These are phyloP conservation scores for Dalbergia oliveri DNA, from an alignment of 306 rosid species.

Conservation along the genomic window DNA sequence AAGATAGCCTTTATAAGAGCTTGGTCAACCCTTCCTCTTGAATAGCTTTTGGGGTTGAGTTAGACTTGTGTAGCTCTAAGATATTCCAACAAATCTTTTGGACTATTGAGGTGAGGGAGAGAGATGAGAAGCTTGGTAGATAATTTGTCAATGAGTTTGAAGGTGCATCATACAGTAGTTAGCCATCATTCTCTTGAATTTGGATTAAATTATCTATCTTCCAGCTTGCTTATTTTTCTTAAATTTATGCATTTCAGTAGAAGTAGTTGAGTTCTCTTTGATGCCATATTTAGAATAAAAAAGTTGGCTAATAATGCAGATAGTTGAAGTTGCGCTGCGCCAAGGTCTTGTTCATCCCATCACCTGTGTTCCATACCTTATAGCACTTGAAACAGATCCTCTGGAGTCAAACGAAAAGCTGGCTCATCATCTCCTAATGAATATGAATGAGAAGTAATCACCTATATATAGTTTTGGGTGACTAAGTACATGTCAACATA, in stretches of 20 bases:
- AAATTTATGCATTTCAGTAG: slow-evolving; percentile 14
- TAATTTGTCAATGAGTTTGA: slow-evolving; percentile 22
- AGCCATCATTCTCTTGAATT: slow-evolving; percentile 13
- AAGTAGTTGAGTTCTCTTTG: slow-evolving; percentile 8
- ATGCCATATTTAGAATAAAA: slow-evolving; percentile 12
- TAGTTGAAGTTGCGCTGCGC: slow-evolving; percentile 94
- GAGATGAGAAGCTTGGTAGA: slow-evolving; percentile 26
- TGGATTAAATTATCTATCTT: slow-evolving; percentile 30
- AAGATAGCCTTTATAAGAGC: too few relatives aligned
- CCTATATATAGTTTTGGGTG: slow-evolving; percentile 29
- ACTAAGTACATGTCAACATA: slow-evolving; percentile 15
- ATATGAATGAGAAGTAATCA: slow-evolving; percentile 94
- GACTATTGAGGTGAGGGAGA: slow-evolving; percentile 18
- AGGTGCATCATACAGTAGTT: slow-evolving; percentile 9
- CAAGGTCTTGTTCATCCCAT: slow-evolving; percentile 99
- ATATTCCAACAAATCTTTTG: slow-evolving; percentile 23
- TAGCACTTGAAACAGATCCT: slow-evolving; percentile 99
- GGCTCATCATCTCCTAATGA: slow-evolving; percentile 96
- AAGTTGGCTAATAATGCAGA: slow-evolving; percentile 61
- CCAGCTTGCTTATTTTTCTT: slow-evolving; percentile 4
- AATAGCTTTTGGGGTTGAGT: too few relatives aligned
- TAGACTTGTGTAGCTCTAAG: too few relatives aligned
- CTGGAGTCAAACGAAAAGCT: slow-evolving; percentile 79
- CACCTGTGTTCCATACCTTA: slow-evolving; percentile 95
- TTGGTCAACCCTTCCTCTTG: too few relatives aligned